Conservation (phyloP, 441 rosid genomes). For the Eruca vesicaria region DNA sequence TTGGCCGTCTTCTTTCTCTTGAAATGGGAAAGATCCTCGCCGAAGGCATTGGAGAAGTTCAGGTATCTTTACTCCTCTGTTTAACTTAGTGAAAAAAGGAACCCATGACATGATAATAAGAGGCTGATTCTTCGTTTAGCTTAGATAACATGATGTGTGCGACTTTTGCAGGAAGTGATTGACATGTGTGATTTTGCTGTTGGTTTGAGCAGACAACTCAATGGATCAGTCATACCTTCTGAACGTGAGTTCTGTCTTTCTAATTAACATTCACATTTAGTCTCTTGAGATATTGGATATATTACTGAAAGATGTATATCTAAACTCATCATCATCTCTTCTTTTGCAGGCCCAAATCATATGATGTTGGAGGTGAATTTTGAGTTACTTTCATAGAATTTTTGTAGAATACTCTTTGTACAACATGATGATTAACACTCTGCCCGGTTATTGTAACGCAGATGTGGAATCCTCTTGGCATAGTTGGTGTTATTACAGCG, state of each 20-base stretch:
- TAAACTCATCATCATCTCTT: conserved; percentile 26
- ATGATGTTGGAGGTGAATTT: conserved; percentile 84
- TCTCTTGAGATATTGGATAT: not conserved
- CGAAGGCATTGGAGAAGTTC: conserved; percentile 98
- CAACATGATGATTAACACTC: not conserved
- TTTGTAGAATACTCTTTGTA: not conserved
- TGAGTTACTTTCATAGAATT: conserved; percentile 17
- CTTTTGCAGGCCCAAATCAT: conserved; percentile 85
- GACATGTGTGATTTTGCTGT: conserved; percentile 99
- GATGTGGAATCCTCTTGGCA: conserved; percentile 99
- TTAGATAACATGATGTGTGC: not conserved
- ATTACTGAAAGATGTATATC: not conserved
- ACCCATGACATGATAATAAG: too few species aligned
- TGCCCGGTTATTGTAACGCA: conserved; percentile 33
- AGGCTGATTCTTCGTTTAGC: not conserved
- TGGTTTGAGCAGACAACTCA: conserved; percentile 94
- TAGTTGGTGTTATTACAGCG: conserved; percentile 96
- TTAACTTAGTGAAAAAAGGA: not conserved
- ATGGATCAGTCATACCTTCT: conserved; percentile 90
- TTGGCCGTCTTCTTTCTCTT: conserved; percentile 85
- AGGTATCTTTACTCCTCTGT: conserved; percentile 58
- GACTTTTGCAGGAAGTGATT: conserved; percentile 75
- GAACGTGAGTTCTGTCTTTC: conserved; percentile 70
- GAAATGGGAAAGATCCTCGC: conserved; percentile 99
- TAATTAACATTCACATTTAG: not conserved